A percentile compares a stretch with the other conserved stretches of the same genome.
These are phyloP conservation scores for Phialophora expanda DNA, from an alignment of 2,329 filamentous ascomycete genomes.

Conservation along the genomic window DNA sequence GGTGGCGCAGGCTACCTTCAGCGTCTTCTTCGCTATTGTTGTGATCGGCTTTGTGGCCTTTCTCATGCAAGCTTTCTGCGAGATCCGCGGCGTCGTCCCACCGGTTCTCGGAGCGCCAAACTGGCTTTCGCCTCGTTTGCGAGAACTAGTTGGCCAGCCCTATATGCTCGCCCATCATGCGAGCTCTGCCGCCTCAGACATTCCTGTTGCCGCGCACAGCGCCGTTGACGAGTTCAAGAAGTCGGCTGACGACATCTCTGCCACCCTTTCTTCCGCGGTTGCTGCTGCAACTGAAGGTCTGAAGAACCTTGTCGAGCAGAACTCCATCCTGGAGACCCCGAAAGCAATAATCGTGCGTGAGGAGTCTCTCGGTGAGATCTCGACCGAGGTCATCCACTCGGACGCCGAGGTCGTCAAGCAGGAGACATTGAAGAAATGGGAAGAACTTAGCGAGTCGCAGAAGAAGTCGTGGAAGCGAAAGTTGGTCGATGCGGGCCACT, in stretches of 20 bases:
- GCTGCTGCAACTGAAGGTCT: constrained; percentile 28
- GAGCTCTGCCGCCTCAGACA: constrained; percentile 14
- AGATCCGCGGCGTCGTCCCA: constrained; percentile 63
- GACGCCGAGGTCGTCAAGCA: constrained; percentile 34
- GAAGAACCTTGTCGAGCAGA: constrained; percentile 34
- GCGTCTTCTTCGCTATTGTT: constrained; percentile 63
- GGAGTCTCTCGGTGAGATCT: constrained; percentile 48
- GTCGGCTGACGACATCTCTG: constrained; percentile 22
- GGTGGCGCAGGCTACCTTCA: constrained; percentile 58
- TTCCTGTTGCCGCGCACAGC: constrained; percentile 29
- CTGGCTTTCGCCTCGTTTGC: constrained; percentile 61
- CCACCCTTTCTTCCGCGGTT: constrained; percentile 17
- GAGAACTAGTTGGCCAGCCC: constrained; percentile 48
- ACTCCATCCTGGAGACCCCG: constrained; percentile 35
- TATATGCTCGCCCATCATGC: constrained; percentile 44
- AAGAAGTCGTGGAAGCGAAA: constrained; percentile 71
- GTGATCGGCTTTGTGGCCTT: constrained; percentile 68
- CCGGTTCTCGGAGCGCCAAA: constrained; percentile 63
- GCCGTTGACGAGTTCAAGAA: constrained; percentile 30
- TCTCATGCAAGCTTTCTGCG: constrained; percentile 65
- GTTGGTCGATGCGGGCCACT: constrained; percentile 73
- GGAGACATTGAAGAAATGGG: constrained; percentile 64
- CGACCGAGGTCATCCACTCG: constrained; percentile 44
- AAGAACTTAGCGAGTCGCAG: constrained; percentile 69
- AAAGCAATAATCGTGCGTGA: constrained; percentile 41